Base-by-base conservation (phyloP, 1,284 basidiomycete species). In the Entoloma clypeatum region DNA sequence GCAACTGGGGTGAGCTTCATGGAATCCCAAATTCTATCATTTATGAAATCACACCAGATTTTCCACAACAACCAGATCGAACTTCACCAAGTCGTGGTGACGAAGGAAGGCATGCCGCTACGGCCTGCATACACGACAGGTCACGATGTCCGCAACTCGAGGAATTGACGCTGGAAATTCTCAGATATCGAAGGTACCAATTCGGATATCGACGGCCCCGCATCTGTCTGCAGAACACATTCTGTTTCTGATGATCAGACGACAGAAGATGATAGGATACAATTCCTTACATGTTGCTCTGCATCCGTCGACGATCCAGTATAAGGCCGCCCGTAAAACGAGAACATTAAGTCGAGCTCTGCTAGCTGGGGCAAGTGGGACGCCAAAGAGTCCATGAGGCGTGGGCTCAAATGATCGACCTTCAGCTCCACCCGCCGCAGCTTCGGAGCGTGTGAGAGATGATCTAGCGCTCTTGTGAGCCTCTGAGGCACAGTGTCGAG, bases 361-460 rank as follows among this genome's bases (percentile, higher is more conserved):
- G 17, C 27, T 6, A 41, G 21, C 8, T 34, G 19, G 10, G 28
- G 36, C 4, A 43, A 19, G n/a, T 16, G 29, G 14, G 24, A 14
- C 10, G 41, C 41, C 13, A 43, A 17, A 17, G 38, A 7, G 14
- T 31, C 13, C 18, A 43, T 7, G 14, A 37, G 26, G 19, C 14
- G 18, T 10, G 41, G 27, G 18, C 16, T 28, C 19, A 43, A 25
- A 16, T 17, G 4, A 4, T 24, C 4, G 13, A 43, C 41, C 5
- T 16, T 23, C 9, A 43, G 33, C 18, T 10, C 28, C 10, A 43
- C 18, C 28, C 23, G 14, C 17, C 26, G 14, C 25, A 43, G 30
- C 21, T 35, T 6, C 32, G 18, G 14, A 57, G 41, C 21, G 56
- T 53, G 9, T 45, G 31, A 10, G 41, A 24, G 5, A 47, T 23